Evolutionary conservation across 306 rosid genomes (phyloP).

Genomic region (Geum urbanum): DNA sequence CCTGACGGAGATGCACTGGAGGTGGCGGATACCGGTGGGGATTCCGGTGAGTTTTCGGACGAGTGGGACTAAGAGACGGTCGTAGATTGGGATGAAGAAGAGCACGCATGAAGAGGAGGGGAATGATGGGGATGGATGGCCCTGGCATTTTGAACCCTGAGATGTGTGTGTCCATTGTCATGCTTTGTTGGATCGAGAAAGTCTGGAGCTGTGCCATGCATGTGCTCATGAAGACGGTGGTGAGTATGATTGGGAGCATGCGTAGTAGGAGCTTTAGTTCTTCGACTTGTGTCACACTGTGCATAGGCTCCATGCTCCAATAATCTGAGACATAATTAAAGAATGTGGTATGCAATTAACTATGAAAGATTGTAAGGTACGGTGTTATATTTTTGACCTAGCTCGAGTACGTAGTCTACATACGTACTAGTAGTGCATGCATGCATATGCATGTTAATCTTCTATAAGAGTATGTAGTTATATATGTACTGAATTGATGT

Average conservation of each 20-base stretch:
- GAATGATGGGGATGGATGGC: conserved; percentile 67
- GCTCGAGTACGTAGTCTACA: no score
- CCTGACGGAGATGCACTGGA: conserved; percentile 69
- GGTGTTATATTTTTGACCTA: no score
- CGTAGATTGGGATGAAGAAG: conserved; percentile 60
- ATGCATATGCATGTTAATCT: no score
- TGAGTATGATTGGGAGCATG: conserved; percentile 75
- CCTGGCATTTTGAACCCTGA: conserved; percentile 59
- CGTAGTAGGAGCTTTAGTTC: conserved; percentile 77
- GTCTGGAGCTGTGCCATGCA: conserved; percentile 91
- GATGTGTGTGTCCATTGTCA: conserved; percentile 53
- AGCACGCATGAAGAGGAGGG: conserved; percentile 54
- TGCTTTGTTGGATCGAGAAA: conserved; percentile 66
- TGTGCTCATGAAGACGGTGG: conserved; percentile 77
- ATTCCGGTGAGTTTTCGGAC: conserved; percentile 72
- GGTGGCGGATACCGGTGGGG: conserved; percentile 76
- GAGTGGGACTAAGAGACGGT: conserved; percentile 54
- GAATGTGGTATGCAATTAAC: no score
- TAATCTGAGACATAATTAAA: conserved; percentile 40
- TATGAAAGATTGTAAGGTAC: no score
- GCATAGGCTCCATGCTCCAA: conserved; percentile 74
- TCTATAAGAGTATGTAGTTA: not conserved
- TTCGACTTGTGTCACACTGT: conserved; percentile 83
- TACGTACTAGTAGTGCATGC: no score
- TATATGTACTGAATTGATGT: conserved; percentile 59